These are phyloP conservation scores for Diddensiella caesifluorescens DNA, from an alignment of 805 yeast genomes.

Conservation along the genomic window DNA sequence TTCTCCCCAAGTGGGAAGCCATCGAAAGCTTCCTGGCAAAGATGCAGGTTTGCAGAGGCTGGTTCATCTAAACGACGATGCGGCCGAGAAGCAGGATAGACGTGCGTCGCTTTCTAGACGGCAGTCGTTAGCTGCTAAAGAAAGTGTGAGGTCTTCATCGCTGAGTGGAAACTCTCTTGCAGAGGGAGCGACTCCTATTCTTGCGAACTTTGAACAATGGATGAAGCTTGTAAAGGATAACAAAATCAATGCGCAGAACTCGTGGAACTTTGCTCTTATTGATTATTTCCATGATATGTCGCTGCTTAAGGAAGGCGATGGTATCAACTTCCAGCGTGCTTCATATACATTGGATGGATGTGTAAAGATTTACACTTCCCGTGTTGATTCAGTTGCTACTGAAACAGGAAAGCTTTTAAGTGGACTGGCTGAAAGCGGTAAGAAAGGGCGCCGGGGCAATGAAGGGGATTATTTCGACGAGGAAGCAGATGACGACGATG, in stretches of 20 bases:
- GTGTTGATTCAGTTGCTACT: conserved; percentile 87
- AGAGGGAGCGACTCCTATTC: conserved; percentile 16
- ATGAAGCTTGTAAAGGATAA: conserved; percentile 77
- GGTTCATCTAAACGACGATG: conserved; percentile 25
- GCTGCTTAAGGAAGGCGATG: conserved; percentile 66
- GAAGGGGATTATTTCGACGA: conserved; percentile 47
- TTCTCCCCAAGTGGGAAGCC: no score
- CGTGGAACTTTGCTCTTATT: conserved; percentile 87
- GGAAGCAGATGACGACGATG: conserved; percentile 21
- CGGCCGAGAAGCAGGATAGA: conserved; percentile 24
- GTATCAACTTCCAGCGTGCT: conserved; percentile 85
- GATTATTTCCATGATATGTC: conserved; percentile 86
- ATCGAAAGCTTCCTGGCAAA: conserved; percentile 1
- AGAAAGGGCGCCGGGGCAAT: conserved; percentile 22
- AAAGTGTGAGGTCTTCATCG: conserved; percentile 1
- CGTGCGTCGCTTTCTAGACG: conserved; percentile 18
- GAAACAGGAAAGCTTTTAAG: conserved; percentile 82
- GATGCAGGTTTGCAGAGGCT: conserved; percentile 12
- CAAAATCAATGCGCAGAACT: conserved; percentile 75
- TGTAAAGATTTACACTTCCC: conserved; percentile 82
- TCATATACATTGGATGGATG: conserved; percentile 92
- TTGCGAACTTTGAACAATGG: conserved; percentile 66
- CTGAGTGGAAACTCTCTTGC: background rate
- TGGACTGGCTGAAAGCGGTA: conserved; percentile 50
- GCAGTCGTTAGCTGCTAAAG: conserved; percentile 21